phyloP scores from a whole-genome alignment of 2,329 filamentous ascomycete species.

The Neocatenulostroma microsporum region DNA sequence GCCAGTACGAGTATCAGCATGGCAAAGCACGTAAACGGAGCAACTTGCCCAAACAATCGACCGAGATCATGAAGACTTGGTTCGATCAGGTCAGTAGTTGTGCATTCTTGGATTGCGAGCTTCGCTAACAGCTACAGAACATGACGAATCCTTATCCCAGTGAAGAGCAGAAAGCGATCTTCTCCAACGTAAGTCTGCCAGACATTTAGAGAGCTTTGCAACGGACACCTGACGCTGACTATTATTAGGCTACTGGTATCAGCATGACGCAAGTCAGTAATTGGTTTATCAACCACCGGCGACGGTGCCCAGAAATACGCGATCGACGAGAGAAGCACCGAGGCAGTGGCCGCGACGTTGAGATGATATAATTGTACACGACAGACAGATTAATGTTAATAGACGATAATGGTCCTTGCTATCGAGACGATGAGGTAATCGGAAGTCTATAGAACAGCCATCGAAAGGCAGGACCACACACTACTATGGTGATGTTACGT shows the following conservation, averaged over 20 bases:
- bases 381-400: too few species aligned
- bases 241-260: slow-evolving; percentile 27
- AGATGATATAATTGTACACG: slow-evolving; percentile 4
- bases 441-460: too few species aligned
- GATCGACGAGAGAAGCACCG: slow-evolving; percentile 28
- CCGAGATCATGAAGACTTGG: slow-evolving; percentile 35
- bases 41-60: slow-evolving; percentile 33
- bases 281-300: slow-evolving; percentile 34
- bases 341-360: slow-evolving; percentile 7
- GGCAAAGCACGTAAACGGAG: slow-evolving; percentile 31
- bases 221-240: neutral
- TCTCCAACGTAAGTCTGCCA: slow-evolving; percentile 24
- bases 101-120: neutral
- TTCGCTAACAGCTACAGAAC: slow-evolving; percentile 19
- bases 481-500: too few species aligned
- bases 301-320: slow-evolving; percentile 31
- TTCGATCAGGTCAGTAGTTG: slow-evolving; percentile 26
- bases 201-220: too few species aligned
- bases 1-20: slow-evolving; percentile 31
- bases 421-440: too few species aligned
- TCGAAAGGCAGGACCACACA: too few species aligned
- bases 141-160: slow-evolving; percentile 33
- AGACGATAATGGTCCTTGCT: too few species aligned
- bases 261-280: slow-evolving; percentile 36
- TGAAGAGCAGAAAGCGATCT: slow-evolving; percentile 31